Evolutionary conservation across 768 basidiomycete species (phyloP).

Genomic region (Collybiopsis confluens): DNA sequence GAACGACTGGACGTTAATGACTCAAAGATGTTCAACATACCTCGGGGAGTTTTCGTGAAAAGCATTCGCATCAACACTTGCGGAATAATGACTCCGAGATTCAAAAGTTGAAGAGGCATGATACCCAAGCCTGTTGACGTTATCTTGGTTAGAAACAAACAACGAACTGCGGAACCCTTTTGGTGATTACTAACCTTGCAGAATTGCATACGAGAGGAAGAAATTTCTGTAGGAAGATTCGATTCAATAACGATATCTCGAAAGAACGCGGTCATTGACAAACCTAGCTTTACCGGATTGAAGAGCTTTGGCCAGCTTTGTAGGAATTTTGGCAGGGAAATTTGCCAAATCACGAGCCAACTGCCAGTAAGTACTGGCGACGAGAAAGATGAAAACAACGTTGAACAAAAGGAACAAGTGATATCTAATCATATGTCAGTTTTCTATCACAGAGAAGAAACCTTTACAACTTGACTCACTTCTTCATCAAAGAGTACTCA

Average conservation of each 20-base stretch:
- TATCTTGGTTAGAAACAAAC: too few relatives aligned
- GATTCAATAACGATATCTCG: conserved; percentile 6
- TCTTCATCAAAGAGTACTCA: conserved; percentile 88
- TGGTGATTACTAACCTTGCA: conserved; percentile 54
- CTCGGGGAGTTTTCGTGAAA: conserved; percentile 86
- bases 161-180: background rate
- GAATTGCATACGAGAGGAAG: conserved; percentile 79
- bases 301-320: conserved; percentile 83
- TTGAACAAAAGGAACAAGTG: conserved; percentile 90
- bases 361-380: conserved; percentile 90
- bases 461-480: conserved; percentile 45
- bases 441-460: conserved; percentile 7
- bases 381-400: conserved; percentile 90
- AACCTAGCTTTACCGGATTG: conserved; percentile 72
- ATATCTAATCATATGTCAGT: conserved; percentile 51
- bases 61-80: conserved; percentile 71
- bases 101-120: conserved; percentile 94
- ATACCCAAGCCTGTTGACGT: conserved; percentile 67
- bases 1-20: background rate
- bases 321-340: conserved; percentile 90
- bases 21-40: conserved; percentile 32
- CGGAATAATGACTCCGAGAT: conserved; percentile 84
- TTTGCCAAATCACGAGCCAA: conserved; percentile 89
- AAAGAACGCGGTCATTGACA: conserved; percentile 14
- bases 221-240: conserved; percentile 55